A percentile compares a stretch with the other conserved stretches of the same genome.
Evolutionary conservation across 2,329 filamentous ascomycete genomes (phyloP).

Genomic region (Fusarium heterosporum): DNA sequence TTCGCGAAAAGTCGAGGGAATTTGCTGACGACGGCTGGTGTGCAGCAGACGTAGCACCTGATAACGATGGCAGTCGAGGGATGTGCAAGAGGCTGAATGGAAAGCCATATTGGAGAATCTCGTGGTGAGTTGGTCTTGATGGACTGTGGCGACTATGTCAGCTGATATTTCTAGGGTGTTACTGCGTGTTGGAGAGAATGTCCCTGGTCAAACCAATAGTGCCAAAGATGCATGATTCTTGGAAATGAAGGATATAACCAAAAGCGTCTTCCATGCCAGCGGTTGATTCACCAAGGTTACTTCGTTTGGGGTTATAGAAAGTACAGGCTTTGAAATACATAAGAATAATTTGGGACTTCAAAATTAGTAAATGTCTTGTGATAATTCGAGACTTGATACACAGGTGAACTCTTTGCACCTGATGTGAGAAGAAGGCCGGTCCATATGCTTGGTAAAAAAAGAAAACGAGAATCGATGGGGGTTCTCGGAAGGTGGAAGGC

Average conservation of each 20-base stretch:
- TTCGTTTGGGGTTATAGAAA: not conserved
- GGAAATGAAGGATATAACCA: not conserved
- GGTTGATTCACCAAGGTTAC: not conserved
- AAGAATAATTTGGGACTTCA: not conserved
- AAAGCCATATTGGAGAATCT: constrained; percentile 64
- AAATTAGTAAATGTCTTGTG: not conserved
- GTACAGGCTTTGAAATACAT: not conserved
- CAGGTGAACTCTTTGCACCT: not conserved
- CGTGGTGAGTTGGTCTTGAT: constrained; percentile 63
- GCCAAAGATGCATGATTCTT: not conserved
- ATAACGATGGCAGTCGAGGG: constrained; percentile 69
- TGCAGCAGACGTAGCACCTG: constrained; percentile 72
- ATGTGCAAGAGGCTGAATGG: constrained; percentile 73
- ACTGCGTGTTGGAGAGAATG: constrained; percentile 29
- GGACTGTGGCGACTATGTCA: fast-evolving
- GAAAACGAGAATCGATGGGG: not conserved
- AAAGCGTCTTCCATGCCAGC: not conserved
- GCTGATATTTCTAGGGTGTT: constrained; percentile 34
- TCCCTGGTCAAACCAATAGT: constrained; percentile 12
- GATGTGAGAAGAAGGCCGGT: not conserved
- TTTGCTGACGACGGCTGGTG: constrained; percentile 65
- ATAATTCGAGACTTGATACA: not conserved
- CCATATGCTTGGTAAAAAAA: not conserved
- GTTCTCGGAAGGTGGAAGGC: not conserved
- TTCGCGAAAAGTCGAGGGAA: constrained; percentile 61